Evolutionary conservation across 495 filamentous ascomycete genomes (phyloP).

Genomic region (Haplographium delicatum): DNA sequence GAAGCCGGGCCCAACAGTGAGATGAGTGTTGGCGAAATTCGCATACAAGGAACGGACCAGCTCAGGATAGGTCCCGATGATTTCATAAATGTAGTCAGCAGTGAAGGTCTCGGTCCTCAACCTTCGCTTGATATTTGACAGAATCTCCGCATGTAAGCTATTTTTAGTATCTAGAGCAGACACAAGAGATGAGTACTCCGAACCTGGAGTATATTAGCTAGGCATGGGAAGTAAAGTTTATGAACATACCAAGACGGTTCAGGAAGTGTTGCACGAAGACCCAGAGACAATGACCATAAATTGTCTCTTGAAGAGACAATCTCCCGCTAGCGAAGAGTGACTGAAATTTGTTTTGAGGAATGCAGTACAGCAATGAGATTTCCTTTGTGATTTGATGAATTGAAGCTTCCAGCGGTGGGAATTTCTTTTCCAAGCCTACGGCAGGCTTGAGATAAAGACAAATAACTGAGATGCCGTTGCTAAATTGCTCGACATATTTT

Average conservation of each 20-base stretch:
- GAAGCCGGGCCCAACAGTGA: constrained; percentile 66
- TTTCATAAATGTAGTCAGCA: constrained; percentile 93
- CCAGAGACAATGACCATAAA: constrained; percentile 96
- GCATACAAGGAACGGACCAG: constrained; percentile 86
- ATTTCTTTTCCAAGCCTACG: constrained; percentile 36
- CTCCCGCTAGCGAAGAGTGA: constrained; percentile 79
- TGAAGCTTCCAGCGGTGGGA: constrained; percentile 81
- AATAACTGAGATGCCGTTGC: constrained; percentile 95
- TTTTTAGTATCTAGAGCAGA: constrained; percentile 77
- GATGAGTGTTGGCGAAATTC: constrained; percentile 85
- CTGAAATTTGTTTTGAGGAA: constrained; percentile 95
- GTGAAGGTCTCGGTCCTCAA: constrained; percentile 96
- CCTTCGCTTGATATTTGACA: constrained; percentile 93
- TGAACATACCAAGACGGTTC: constrained; percentile 66
- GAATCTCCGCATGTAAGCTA: constrained; percentile 79
- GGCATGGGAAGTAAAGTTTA: not conserved
- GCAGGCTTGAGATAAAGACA: constrained; percentile 84
- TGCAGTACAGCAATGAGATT: constrained; percentile 92
- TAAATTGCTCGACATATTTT: constrained; percentile 99
- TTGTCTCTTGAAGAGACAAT: constrained; percentile 91
- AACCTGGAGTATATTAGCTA: constrained; percentile 36
- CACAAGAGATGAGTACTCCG: constrained; percentile 82
- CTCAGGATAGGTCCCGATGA: constrained; percentile 86
- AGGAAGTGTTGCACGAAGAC: constrained; percentile 97
- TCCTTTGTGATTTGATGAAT: constrained; percentile 99